Conservation (phyloP, 2,329 filamentous ascomycete species). For the Diaporthe sp. region DNA sequence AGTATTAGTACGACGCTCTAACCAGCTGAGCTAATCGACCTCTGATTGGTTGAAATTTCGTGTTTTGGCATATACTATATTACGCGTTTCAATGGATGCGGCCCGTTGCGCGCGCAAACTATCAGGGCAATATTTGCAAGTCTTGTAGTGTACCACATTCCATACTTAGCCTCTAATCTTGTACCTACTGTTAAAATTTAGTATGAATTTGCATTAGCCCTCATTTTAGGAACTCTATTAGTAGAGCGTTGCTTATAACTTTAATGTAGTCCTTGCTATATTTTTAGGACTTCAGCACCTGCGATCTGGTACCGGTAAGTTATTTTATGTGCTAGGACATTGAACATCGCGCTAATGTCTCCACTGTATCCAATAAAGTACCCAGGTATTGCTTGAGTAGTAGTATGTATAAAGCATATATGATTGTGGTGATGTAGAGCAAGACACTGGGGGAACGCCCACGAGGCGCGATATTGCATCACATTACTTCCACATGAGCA, state of each 20-base stretch:
- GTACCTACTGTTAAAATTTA: fast-evolving
- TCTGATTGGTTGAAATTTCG: neutral
- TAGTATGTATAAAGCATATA: too few species aligned
- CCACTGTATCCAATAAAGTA: neutral
- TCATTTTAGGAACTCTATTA: neutral
- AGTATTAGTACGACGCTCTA: constrained; percentile 33
- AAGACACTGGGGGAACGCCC: neutral
- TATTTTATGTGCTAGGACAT: neutral
- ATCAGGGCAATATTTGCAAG: neutral
- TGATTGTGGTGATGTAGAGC: neutral
- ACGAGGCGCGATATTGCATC: neutral
- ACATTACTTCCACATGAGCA: neutral
- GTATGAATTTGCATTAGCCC: neutral
- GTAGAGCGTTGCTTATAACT: neutral
- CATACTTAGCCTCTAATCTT: neutral
- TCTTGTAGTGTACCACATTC: fast-evolving
- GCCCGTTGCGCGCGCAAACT: fast-evolving
- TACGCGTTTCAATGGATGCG: fast-evolving
- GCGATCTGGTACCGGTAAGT: neutral
- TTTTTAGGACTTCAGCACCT: too few species aligned
- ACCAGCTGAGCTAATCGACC: constrained; percentile 30
- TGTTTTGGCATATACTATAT: too few species aligned
- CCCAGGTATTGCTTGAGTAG: too few species aligned
- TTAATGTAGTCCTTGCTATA: neutral
- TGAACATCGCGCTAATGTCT: too few species aligned